Base-by-base conservation (phyloP, 2,329 filamentous ascomycete genomes). In the Aspergillus brasiliensis region DNA sequence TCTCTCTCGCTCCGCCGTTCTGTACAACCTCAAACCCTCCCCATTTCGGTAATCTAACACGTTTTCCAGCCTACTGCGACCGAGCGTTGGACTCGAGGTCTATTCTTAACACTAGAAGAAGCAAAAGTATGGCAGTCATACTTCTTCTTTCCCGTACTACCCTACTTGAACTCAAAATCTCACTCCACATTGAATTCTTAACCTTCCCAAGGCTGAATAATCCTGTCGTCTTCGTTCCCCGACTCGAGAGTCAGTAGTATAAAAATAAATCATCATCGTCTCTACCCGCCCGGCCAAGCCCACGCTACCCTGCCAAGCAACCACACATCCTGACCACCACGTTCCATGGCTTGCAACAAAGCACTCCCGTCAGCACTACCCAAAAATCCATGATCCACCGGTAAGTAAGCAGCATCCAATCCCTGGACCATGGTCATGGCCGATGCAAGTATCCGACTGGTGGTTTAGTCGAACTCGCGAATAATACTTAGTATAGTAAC, bases 331-430 rank as follows among this genome's bases (percentile, higher is more conserved):
- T 55, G 38, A 28, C 40, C n/a, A 46, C 52, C 52, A 55, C 52
- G 52, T 55, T 55, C 38, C 52, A 55, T 44, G 52, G 38, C 46
- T 49, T 42, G 37, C 25, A 28, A 44, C 52, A 55, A 55, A 38
- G 38, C 52, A 42, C 51, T 54, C 51, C 51, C 38, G 51, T 54
- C 37, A 54, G 51, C 51, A 53, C 21, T 54, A 54, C 34, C 25
- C 25, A 34, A n/a, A n/a, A 27, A 28, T 17, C 15, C n/a, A 31
- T 17, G 25, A 49, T 28, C 46, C 46, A 49, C 25, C 46, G 23
- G 25, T 28, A 34, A 15, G 10, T 15, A 17, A 27, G 25, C 25
- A 28, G 23, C 44, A 48, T 48, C 44, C 21, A 27, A 23, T 34
- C 31, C 31, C 31, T 34, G 31, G 31, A 34, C 31, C 31, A 34